A percentile compares a stretch with the other conserved stretches of the same genome.
Evolutionary conservation across 805 yeast genomes (phyloP).

Genomic region (Kodamaea neixiangensis): DNA sequence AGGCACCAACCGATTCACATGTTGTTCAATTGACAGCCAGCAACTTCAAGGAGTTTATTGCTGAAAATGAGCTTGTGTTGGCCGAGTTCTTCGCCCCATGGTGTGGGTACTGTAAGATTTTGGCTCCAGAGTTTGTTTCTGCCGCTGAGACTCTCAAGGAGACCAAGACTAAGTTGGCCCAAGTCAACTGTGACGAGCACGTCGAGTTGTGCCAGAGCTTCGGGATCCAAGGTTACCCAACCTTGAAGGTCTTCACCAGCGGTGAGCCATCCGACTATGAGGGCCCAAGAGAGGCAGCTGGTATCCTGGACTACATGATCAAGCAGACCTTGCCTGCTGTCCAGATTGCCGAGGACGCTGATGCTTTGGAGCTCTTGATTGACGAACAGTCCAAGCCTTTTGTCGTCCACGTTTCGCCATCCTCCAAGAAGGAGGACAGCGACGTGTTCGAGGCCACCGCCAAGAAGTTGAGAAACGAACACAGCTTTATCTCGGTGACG

Average conservation of each 20-base stretch:
- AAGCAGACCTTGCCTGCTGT: slow-evolving; percentile 79
- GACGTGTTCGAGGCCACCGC: slow-evolving; percentile 59
- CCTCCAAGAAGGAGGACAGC: slow-evolving; percentile 26
- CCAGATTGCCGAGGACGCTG: slow-evolving; percentile 43
- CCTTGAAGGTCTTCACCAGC: slow-evolving; percentile 73
- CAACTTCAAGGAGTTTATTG: slow-evolving; percentile 64
- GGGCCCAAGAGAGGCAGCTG: slow-evolving; percentile 82
- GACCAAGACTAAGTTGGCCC: slow-evolving; percentile 65
- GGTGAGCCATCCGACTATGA: slow-evolving; percentile 60
- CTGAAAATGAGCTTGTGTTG: slow-evolving; percentile 73
- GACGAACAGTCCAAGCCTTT: slow-evolving; percentile 52
- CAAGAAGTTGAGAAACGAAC: slow-evolving; percentile 59
- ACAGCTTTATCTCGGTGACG: slow-evolving; percentile 54
- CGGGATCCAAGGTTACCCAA: slow-evolving; percentile 81
- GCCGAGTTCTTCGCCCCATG: slow-evolving; percentile 94
- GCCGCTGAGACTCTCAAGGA: slow-evolving; percentile 68
- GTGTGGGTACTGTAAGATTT: slow-evolving; percentile 94
- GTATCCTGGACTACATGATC: slow-evolving; percentile 76
- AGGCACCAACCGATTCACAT: slow-evolving; percentile 80
- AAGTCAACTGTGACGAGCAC: slow-evolving; percentile 82
- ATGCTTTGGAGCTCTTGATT: slow-evolving; percentile 52
- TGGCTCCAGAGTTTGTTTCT: slow-evolving; percentile 76
- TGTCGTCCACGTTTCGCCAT: slow-evolving; percentile 52
- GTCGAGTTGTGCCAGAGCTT: slow-evolving; percentile 66
- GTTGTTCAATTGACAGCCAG: slow-evolving; percentile 77